Base-by-base conservation (phyloP, 2,329 filamentous ascomycete species). In the Cercospora sp. region DNA sequence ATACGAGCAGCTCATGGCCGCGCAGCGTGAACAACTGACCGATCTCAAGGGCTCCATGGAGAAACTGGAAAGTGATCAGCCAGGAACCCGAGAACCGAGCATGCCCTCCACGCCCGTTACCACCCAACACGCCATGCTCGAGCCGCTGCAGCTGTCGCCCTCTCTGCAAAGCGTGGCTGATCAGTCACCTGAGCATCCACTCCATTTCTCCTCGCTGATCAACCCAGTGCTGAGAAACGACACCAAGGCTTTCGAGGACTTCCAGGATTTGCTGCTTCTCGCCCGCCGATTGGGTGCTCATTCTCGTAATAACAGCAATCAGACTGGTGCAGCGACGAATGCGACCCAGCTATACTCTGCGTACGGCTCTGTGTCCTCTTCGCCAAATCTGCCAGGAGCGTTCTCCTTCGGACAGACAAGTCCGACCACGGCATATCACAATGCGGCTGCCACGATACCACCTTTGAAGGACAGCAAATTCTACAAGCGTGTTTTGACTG, bases 11-110 rank as follows among this genome's bases (percentile, higher is more conserved):
- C 86, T 99, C 18, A 86, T 99, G 69, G 89, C 89, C 67, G 97
- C 92, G 0, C 93, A 98, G 75, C 94, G 97, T 77, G 94, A 98
- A 79, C 95, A 99, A 78, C 84, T 99, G 2, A 86, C 91, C 2
- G 92, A 98, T 79, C 87, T 99, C 70, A 99, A 99, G 80, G 85
- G 87, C 20, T 93, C 97, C 70, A 92, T 99, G 89, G 93, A 97
- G 80, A 89, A 90, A 74, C 92, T 97, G 88, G 84, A 87, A 12
- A 92, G 72, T 86, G 85, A 68, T 91, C 95, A 72, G 91, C 96
- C 72, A 85, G 87, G 72, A 86, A 89, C 60, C 8, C 68, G 73
- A 53, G 91, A 92, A 9, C 79, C 81, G 18, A 89, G 88, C 13
- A 86, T 91, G 8, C 93, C 93, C 1, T 92, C 92, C 0, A 97